phyloP scores from a whole-genome alignment of 1,284 basidiomycete species.

The Blastosporella zonata region DNA sequence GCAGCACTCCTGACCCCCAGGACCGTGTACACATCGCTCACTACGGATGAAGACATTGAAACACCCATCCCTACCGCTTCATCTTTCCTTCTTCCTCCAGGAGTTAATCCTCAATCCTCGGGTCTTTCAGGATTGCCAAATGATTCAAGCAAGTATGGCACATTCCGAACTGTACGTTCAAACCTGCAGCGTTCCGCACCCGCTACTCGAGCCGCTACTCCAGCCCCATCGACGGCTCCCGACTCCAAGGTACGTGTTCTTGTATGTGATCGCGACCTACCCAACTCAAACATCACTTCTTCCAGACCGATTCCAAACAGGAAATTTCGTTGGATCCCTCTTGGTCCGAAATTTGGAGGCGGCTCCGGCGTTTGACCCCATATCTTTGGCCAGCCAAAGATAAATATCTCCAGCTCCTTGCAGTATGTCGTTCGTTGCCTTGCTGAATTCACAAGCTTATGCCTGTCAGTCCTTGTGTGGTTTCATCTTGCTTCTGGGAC shows the following conservation, averaged over 20 bases:
- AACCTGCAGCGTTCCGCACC: slow-evolving; percentile 50
- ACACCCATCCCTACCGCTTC: slow-evolving; percentile 40
- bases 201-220: slow-evolving; percentile 59
- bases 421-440: slow-evolving; percentile 41
- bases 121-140: slow-evolving; percentile 38
- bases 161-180: slow-evolving; percentile 56
- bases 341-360: slow-evolving; percentile 59
- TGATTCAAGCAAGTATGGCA: slow-evolving; percentile 68
- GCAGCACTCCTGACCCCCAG: slow-evolving; percentile 57
- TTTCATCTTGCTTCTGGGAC: slow-evolving; percentile 67
- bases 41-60: slow-evolving; percentile 41
- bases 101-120: slow-evolving; percentile 38
- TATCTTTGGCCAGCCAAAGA: slow-evolving; percentile 82
- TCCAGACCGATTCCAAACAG: slow-evolving; percentile 40
- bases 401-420: slow-evolving; percentile 63
- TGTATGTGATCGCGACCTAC: not conserved
- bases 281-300: slow-evolving; percentile 5
- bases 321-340: slow-evolving; percentile 63
- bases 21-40: slow-evolving; percentile 53
- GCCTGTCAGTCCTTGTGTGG: slow-evolving; percentile 57
- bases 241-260: slow-evolving; percentile 36
- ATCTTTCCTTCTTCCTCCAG: slow-evolving; percentile 51
- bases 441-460: slow-evolving; percentile 8
- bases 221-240: slow-evolving; percentile 47
- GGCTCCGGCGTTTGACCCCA: slow-evolving; percentile 64